A percentile compares a stretch with the other conserved stretches of the same genome.
These are phyloP conservation scores for Eucalyptus erythrocorys DNA, from an alignment of 345 rosid genomes.

Conservation along the genomic window DNA sequence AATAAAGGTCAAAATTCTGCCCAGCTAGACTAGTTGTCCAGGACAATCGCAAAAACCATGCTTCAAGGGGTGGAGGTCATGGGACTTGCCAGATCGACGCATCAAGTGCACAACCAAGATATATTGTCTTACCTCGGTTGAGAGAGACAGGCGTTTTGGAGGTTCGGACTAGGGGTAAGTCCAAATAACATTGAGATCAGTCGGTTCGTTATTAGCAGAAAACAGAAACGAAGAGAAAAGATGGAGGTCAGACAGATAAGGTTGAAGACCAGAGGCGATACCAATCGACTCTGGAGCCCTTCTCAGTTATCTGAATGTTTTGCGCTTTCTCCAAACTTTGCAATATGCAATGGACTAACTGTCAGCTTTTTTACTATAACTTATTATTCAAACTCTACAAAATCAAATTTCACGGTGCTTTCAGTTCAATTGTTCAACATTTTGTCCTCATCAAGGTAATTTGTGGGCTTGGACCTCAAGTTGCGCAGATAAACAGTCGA, in stretches of 20 bases:
- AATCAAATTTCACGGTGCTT: neutral
- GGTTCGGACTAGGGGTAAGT: too few relatives aligned
- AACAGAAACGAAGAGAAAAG: neutral
- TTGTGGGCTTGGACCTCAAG: neutral
- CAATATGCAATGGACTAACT: neutral
- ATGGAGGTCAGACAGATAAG: too few relatives aligned
- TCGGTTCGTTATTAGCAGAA: neutral
- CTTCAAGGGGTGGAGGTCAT: too few relatives aligned
- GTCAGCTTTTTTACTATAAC: neutral
- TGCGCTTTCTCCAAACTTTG: neutral
- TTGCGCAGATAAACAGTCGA: neutral
- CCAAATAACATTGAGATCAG: too few relatives aligned
- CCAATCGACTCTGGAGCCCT: neutral
- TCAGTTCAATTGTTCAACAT: neutral
- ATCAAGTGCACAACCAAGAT: neutral
- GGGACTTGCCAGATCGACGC: too few relatives aligned
- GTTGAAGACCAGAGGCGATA: neutral
- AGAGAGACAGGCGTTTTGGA: neutral
- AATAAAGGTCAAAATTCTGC: neutral
- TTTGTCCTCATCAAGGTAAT: neutral
- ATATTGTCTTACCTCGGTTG: neutral
- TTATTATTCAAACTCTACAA: neutral
- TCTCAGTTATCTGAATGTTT: fast-evolving
- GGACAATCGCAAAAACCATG: neutral
- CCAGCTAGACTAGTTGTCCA: neutral